These are phyloP conservation scores for Aspergillus fischeri DNA, from an alignment of 2,329 filamentous ascomycete species.

Conservation along the genomic window DNA sequence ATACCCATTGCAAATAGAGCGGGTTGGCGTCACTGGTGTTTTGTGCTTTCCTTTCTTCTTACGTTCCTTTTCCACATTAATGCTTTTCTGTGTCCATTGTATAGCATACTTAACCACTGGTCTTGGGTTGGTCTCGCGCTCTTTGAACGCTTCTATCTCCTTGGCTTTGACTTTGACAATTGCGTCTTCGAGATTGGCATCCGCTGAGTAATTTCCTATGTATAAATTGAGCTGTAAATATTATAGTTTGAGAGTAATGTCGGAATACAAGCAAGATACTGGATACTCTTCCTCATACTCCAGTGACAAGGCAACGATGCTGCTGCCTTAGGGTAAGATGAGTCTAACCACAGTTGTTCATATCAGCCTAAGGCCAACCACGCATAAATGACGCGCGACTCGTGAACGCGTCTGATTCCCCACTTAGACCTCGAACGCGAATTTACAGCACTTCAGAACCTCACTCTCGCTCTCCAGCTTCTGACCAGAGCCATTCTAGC, in stretches of 20 bases:
- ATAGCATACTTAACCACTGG: neutral
- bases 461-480: constrained; percentile 7
- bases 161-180: constrained; percentile 2
- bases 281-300: too few species aligned
- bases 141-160: neutral
- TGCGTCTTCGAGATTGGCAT: neutral
- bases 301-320: constrained; percentile 1
- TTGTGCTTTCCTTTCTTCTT: constrained; percentile 9
- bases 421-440: constrained; percentile 27
- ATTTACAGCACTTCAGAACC: constrained; percentile 11
- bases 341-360: constrained; percentile 24
- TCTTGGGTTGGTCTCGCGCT: constrained; percentile 1
- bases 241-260: neutral
- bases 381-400: constrained; percentile 21
- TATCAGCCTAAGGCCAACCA: constrained; percentile 25
- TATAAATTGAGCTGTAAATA: constrained; percentile 24
- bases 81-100: constrained; percentile 2
- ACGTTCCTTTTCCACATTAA: constrained; percentile 3
- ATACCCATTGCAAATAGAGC: constrained; percentile 34
- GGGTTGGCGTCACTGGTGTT: constrained; percentile 31
- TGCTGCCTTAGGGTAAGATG: constrained; percentile 15
- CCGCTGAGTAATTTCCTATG: constrained; percentile 5
- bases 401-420: constrained; percentile 21
- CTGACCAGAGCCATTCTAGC: neutral
- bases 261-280: too few species aligned